phyloP scores from a whole-genome alignment of 371 early-diverging fungal genomes.

The Vairimorpha ceranae region DNA sequence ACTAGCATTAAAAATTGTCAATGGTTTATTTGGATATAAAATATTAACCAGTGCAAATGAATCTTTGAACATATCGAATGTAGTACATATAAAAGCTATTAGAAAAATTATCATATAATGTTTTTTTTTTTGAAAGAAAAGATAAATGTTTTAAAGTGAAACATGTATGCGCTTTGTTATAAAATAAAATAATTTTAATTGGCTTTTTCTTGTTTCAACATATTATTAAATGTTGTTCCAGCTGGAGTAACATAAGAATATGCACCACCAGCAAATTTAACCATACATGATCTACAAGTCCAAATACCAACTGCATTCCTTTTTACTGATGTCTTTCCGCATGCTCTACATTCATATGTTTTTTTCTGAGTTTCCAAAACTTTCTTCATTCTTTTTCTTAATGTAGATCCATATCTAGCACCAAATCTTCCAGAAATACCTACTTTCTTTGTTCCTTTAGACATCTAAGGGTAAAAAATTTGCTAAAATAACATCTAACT shows the following conservation, averaged over 20 bases:
- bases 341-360: constrained; percentile 96
- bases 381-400: constrained; percentile 98
- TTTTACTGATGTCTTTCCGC: constrained; percentile 91
- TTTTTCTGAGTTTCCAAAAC: constrained; percentile 98
- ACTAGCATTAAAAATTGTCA: constrained; percentile 10
- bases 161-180: no score
- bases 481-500: background rate
- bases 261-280: constrained; percentile 94
- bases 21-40: constrained; percentile 1
- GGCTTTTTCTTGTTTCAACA: constrained; percentile 28
- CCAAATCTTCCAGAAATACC: constrained; percentile 99
- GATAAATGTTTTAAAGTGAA: no score
- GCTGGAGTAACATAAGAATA: constrained; percentile 72
- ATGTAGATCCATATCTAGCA: constrained; percentile 98
- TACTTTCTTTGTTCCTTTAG: constrained; percentile 95
- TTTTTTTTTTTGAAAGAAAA: no score
- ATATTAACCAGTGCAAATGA: constrained; percentile 21
- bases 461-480: constrained; percentile 44
- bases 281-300: constrained; percentile 92
- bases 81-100: no score
- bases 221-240: constrained; percentile 52
- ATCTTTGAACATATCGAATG: background rate
- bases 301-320: constrained; percentile 96
- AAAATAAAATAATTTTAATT: no score
- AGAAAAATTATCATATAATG: no score